Evolutionary conservation across 1,284 basidiomycete species (phyloP).

Genomic region (Boletus semigastroideus): DNA sequence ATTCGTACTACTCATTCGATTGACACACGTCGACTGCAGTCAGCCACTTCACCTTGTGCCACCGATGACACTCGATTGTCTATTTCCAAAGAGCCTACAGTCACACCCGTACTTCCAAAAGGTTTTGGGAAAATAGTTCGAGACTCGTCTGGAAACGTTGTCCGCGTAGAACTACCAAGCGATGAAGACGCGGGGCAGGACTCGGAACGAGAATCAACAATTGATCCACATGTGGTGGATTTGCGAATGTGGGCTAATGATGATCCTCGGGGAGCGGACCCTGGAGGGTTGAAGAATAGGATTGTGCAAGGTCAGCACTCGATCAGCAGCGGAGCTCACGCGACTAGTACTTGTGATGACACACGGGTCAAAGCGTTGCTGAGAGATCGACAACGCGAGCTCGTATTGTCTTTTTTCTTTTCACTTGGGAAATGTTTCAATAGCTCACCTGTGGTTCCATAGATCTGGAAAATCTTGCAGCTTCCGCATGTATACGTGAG

Average conservation of each 20-base stretch:
- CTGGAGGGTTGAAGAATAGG: background rate
- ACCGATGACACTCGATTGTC: background rate
- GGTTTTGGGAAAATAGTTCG: conserved; percentile 86
- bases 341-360: background rate
- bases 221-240: conserved; percentile 33
- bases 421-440: background rate
- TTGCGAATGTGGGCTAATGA: conserved; percentile 19
- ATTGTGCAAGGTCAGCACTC: conserved; percentile 39
- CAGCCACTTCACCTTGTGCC: background rate
- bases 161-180: conserved; percentile 73
- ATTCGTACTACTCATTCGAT: conserved; percentile 12
- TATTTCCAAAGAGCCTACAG: background rate
- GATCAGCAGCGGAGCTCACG: background rate
- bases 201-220: conserved; percentile 25
- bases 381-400: background rate
- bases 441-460: conserved; percentile 12
- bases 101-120: conserved; percentile 46
- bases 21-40: background rate
- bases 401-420: background rate
- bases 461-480: conserved; percentile 50
- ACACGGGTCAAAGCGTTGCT: background rate
- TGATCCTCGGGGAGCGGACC: background rate
- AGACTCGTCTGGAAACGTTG: conserved; percentile 78
- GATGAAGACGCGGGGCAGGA: conserved; percentile 40
- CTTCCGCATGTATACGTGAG: conserved; percentile 44